Evolutionary conservation across 2,329 filamentous ascomycete genomes (phyloP), one percentile per base, ranked within the genome.

Genomic region (Diaporthe humulicola): DNA sequence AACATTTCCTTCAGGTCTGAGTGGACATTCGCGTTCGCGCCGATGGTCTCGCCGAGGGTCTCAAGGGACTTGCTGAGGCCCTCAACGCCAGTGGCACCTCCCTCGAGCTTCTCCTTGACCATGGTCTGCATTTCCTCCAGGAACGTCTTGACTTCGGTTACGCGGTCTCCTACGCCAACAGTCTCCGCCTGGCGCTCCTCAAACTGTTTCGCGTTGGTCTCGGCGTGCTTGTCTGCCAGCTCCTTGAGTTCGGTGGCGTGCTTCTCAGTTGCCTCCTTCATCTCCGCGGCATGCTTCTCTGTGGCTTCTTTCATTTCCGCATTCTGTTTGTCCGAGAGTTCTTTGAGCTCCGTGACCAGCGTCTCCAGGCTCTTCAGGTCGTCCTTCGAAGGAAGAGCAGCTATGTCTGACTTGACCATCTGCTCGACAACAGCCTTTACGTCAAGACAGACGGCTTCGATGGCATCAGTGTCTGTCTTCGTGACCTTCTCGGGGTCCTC

Each of bases 151-250:
- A 98, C 92, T 79, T 95, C 95, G 1, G 90, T 89, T 22, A 98
- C 93, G 73, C 93, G 93, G 75, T 96, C 93, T 19, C 93, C 89
- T 33, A 98, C 90, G 19, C 92, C 92, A 30, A 93, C 92, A 71
- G 95, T 95, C 82, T 98, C 96, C 58, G 93, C 90, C 80, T 96
- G 95, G 36, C 95, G 93, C 75, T 96, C 93, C 71, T 97, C 95
- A 60, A 97, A 93, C 0, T 93, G 93, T 83, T 95, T 95, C 2
- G 92, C 91, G 22, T 93, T 95, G 33, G 94, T 87, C 57, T 94
- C 93, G 61, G 93, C 92, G 73, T 96, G 92, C 3, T 87, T 85
- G 45, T 93, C 90, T 25, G 92, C 77, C 88, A 91, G 78, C 66
- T 90, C 90, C 79, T 91, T 92, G 81, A 93, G 90, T 40, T 94